These are phyloP conservation scores for Barnettozyma wickerhamii DNA, from an alignment of 805 yeast species.

Conservation along the genomic window DNA sequence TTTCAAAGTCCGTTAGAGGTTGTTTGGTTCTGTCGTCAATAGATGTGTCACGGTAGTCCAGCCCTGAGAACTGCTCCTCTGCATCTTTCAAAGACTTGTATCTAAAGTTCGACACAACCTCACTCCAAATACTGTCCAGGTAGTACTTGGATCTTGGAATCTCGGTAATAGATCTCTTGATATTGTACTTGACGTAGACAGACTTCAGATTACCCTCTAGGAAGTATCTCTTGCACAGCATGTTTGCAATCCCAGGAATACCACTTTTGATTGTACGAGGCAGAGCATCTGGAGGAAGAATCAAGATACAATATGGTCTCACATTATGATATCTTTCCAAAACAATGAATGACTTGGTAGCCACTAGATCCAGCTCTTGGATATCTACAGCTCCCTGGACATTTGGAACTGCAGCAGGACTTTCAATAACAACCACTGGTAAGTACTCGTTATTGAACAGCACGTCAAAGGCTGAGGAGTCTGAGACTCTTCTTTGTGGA, in stretches of 20 bases:
- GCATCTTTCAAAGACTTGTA: constrained; percentile 53
- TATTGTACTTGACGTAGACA: constrained; percentile 75
- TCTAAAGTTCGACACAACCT: constrained; percentile 50
- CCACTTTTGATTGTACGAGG: constrained; percentile 86
- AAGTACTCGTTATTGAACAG: constrained; percentile 68
- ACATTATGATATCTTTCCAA: constrained; percentile 62
- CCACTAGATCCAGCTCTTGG: constrained; percentile 44
- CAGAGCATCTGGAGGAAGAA: constrained; percentile 73
- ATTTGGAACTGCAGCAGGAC: constrained; percentile 43
- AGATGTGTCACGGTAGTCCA: constrained; percentile 72
- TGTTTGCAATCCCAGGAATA: constrained; percentile 88
- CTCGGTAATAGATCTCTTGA: constrained; percentile 56
- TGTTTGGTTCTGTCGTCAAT: constrained; percentile 74
- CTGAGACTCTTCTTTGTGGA: constrained; percentile 61
- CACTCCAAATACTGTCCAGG: constrained; percentile 81
- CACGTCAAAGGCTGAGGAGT: constrained; percentile 88
- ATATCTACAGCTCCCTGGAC: constrained; percentile 29
- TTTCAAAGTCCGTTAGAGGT: constrained; percentile 67
- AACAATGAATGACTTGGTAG: constrained; percentile 40
- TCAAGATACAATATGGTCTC: constrained; percentile 74
- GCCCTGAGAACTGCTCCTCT: constrained; percentile 72
- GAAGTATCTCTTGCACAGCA: constrained; percentile 73
- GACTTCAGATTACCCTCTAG: constrained; percentile 77
- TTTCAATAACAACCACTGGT: constrained; percentile 83
- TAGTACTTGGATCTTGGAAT: constrained; percentile 74